These are phyloP conservation scores for Fusarium mexicanum DNA, from an alignment of 2,329 filamentous ascomycete genomes.

Conservation along the genomic window DNA sequence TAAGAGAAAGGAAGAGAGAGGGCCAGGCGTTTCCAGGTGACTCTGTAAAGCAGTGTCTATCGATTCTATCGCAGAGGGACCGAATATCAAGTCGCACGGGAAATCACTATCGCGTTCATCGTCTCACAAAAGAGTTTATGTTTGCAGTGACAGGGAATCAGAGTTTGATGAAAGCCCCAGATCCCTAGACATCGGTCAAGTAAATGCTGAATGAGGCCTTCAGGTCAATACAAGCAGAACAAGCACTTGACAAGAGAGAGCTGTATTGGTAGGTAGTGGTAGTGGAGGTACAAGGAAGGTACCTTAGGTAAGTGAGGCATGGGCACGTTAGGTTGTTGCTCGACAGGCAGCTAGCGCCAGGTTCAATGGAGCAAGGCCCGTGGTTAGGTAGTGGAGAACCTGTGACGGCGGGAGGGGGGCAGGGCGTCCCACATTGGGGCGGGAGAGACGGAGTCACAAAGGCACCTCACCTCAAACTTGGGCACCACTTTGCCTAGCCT, in stretches of 20 bases:
- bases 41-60: constrained; percentile 14
- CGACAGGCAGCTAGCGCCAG: constrained; percentile 20
- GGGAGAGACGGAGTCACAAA: constrained; percentile 23
- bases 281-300: neutral
- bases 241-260: constrained; percentile 4
- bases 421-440: constrained; percentile 25
- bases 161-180: neutral
- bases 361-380: constrained; percentile 28
- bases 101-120: constrained; percentile 25
- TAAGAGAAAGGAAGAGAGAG: neutral
- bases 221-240: neutral
- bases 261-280: neutral
- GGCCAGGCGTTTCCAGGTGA: neutral
- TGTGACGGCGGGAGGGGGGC: constrained; percentile 12
- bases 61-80: constrained; percentile 24
- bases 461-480: constrained; percentile 4
- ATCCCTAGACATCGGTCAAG: neutral
- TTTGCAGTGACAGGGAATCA: constrained; percentile 8
- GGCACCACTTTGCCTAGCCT: neutral
- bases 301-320: neutral
- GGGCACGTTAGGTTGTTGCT: constrained; percentile 19
- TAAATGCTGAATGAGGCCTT: neutral
- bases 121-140: neutral
- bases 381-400: constrained; percentile 2
- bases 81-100: constrained; percentile 29